Percentiles rank a stretch among this genome's conserved stretches.
Evolutionary conservation across 768 basidiomycete genomes (phyloP).

Genomic region (Auricularia sp.): DNA sequence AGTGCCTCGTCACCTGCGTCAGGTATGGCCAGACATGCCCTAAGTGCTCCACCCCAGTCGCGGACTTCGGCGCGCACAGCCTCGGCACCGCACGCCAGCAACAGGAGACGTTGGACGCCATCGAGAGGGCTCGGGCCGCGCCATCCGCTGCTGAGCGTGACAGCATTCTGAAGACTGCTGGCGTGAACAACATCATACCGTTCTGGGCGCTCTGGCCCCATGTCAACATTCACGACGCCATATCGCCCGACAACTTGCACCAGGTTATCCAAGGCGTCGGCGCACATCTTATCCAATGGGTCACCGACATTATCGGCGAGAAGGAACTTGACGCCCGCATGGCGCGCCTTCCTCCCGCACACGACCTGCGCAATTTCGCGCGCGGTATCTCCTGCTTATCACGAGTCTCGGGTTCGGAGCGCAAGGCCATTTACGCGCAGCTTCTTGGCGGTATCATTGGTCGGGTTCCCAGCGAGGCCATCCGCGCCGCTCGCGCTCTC

Average conservation of each 20-base stretch:
- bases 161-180: background rate
- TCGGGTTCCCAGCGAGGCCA: background rate
- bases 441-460: background rate
- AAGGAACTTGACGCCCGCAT: slow-evolving; percentile 17
- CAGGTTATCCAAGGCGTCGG: slow-evolving; percentile 27
- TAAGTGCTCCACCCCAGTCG: slow-evolving; percentile 7
- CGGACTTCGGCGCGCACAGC: slow-evolving; percentile 8
- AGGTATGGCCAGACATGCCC: slow-evolving; percentile 16
- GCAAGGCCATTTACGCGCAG: slow-evolving; percentile 4
- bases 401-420: slow-evolving; percentile 9
- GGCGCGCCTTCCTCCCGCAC: slow-evolving; percentile 6
- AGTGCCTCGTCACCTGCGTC: slow-evolving; percentile 26
- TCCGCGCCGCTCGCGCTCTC: slow-evolving; percentile 6
- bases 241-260: slow-evolving; percentile 27
- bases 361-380: slow-evolving; percentile 9
- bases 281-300: slow-evolving; percentile 26
- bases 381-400: slow-evolving; percentile 8
- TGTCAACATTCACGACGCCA: slow-evolving; percentile 16
- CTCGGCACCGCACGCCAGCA: background rate
- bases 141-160: background rate
- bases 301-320: slow-evolving; percentile 16
- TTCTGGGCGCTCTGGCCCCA: slow-evolving; percentile 23
- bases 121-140: background rate
- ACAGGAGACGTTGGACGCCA: background rate
- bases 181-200: slow-evolving; percentile 9